Conservation (phyloP, 805 yeast genomes). For the Candida boleticola region DNA sequence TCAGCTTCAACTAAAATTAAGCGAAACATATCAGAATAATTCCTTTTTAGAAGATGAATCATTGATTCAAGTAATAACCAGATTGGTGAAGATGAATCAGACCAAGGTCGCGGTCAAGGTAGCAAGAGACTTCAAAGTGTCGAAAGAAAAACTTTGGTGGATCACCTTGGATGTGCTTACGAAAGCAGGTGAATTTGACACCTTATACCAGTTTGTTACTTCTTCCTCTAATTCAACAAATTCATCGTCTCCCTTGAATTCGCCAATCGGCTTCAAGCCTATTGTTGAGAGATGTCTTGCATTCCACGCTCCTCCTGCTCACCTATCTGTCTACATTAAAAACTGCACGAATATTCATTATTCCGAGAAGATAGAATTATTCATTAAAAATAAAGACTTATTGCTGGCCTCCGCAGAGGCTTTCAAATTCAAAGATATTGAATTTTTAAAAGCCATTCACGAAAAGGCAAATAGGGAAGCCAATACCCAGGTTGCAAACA, state of each 20-base stretch:
- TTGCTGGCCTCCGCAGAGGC: conserved; percentile 52
- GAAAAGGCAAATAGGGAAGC: conserved; percentile 15
- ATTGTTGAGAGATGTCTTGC: conserved; percentile 53
- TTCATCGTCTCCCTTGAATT: conserved; percentile 32
- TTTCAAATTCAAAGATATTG: conserved; percentile 41
- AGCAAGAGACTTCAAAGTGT: conserved; percentile 30
- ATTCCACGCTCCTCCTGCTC: conserved; percentile 52
- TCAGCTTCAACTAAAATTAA: conserved; percentile 29
- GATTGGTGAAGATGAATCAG: conserved; percentile 35
- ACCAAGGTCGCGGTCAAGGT: conserved; percentile 31
- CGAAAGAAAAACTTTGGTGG: conserved; percentile 33
- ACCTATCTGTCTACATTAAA: conserved; percentile 59
- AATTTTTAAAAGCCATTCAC: conserved; percentile 22
- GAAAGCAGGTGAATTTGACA: conserved; percentile 29
- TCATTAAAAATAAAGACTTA: conserved; percentile 50
- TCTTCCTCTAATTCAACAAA: conserved; percentile 16
- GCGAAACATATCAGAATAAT: conserved; percentile 30
- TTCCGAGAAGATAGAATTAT: conserved; percentile 49
- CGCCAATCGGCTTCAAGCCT: conserved; percentile 72
- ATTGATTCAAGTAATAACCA: conserved; percentile 21
- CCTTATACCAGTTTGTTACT: conserved; percentile 30
- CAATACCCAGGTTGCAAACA: conserved; percentile 9
- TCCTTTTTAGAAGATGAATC: conserved; percentile 29
- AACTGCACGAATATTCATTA: conserved; percentile 47
- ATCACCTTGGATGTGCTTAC: conserved; percentile 30